Evolutionary conservation across 2,329 filamentous ascomycete species (phyloP).

Genomic region (Biscogniauxia marginata): DNA sequence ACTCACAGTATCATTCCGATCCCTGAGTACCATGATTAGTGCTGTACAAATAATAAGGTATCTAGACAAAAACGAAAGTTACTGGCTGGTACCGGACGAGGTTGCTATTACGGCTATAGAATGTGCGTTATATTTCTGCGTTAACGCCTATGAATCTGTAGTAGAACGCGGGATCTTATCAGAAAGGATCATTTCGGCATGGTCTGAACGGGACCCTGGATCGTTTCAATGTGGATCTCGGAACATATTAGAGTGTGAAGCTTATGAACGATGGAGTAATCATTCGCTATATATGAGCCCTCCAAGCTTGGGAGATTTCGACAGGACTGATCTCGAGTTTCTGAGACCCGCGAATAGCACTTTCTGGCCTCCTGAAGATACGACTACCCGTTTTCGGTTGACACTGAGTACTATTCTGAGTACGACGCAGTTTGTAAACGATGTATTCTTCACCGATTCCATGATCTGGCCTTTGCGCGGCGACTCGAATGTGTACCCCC

Average conservation of each 20-base stretch:
- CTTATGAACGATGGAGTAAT: not conserved
- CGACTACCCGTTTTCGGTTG: slow-evolving; percentile 5
- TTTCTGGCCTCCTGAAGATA: not conserved
- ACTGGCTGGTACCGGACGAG: slow-evolving; percentile 13
- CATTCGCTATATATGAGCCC: not conserved
- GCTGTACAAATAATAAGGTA: slow-evolving; percentile 10
- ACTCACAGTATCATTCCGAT: slow-evolving; percentile 11
- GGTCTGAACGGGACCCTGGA: slow-evolving; percentile 8
- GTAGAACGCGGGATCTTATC: slow-evolving; percentile 9
- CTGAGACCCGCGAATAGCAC: slow-evolving; percentile 4
- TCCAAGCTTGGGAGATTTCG: not conserved
- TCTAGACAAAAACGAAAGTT: not conserved
- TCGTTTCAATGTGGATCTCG: slow-evolving; percentile 5
- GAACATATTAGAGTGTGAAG: not conserved
- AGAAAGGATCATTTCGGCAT: slow-evolving; percentile 12
- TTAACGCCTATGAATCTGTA: slow-evolving; percentile 13
- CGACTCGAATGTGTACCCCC: not conserved
- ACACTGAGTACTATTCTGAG: slow-evolving; percentile 15
- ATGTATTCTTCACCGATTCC: slow-evolving; percentile 4
- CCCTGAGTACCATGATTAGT: slow-evolving; percentile 14
- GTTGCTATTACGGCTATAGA: slow-evolving; percentile 21
- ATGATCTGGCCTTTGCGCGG: slow-evolving; percentile 8
- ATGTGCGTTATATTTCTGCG: slow-evolving; percentile 25
- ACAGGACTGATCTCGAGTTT: slow-evolving; percentile 11
- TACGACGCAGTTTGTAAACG: slow-evolving; percentile 11